Percentiles rank a stretch among this genome's conserved stretches.
phyloP scores from a whole-genome alignment of 768 basidiomycete genomes.

The Amanita rubescens region DNA sequence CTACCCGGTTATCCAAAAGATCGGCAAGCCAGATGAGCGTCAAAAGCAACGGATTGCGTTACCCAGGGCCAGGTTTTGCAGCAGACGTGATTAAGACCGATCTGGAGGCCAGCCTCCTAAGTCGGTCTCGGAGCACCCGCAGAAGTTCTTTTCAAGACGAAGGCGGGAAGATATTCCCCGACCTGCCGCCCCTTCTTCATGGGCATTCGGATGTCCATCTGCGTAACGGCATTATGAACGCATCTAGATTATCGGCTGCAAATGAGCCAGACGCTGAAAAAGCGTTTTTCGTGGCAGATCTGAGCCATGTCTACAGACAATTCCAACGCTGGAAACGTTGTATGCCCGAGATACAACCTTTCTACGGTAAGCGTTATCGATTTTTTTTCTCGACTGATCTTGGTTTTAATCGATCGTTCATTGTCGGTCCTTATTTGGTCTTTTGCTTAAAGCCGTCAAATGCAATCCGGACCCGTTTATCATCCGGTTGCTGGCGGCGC shows the following conservation, averaged over 20 bases:
- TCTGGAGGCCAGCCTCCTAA: not conserved
- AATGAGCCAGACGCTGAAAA: slow-evolving; percentile 63
- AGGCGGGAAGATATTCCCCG: slow-evolving; percentile 22
- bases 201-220: slow-evolving; percentile 73
- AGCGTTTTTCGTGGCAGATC: slow-evolving; percentile 95
- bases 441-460: slow-evolving; percentile 77
- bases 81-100: slow-evolving; percentile 3
- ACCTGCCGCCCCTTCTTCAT: slow-evolving; percentile 56
- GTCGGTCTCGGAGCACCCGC: not conserved
- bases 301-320: slow-evolving; percentile 80
- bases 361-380: slow-evolving; percentile 58
- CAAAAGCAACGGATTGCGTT: not conserved
- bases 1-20: not conserved
- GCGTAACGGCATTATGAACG: slow-evolving; percentile 67
- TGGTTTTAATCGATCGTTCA: not conserved
- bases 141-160: not conserved
- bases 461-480: slow-evolving; percentile 98
- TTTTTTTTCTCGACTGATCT: not conserved
- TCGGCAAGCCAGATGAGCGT: not conserved
- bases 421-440: not conserved
- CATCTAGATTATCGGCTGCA: slow-evolving; percentile 41
- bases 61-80: not conserved
- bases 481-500: slow-evolving; percentile 14
- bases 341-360: slow-evolving; percentile 85
- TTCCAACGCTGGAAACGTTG: slow-evolving; percentile 73